These are phyloP conservation scores for Monosporozyma servazzii DNA, from an alignment of 805 yeast species.

Conservation along the genomic window DNA sequence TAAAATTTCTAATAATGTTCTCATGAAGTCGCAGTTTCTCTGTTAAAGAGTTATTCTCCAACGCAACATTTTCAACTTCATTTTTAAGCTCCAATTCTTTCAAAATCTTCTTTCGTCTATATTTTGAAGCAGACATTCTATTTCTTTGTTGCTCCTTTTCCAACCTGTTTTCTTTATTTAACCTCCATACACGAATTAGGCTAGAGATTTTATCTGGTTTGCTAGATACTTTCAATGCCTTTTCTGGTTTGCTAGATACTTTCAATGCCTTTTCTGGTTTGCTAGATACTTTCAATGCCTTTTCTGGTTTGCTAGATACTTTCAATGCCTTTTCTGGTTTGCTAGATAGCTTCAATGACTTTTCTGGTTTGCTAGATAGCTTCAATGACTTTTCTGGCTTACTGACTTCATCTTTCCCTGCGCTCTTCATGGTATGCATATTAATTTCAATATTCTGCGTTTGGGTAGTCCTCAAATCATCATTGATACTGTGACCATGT, in stretches of 20 bases:
- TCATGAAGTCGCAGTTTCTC: slow-evolving; percentile 29
- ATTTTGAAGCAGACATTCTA: slow-evolving; percentile 50
- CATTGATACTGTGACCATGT: no score
- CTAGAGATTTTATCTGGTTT: neutral
- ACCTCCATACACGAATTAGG: slow-evolving; percentile 16
- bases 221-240: neutral
- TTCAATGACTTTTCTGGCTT: neutral
- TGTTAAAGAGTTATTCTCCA: slow-evolving; percentile 32
- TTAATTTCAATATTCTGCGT: no score
- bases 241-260: neutral
- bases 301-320: neutral
- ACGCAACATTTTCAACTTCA: slow-evolving; percentile 39
- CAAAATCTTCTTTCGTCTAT: slow-evolving; percentile 51
- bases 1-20: slow-evolving; percentile 14
- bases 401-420: no score
- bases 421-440: no score
- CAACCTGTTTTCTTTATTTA: slow-evolving; percentile 41
- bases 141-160: slow-evolving; percentile 53
- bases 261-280: neutral
- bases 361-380: neutral
- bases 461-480: no score
- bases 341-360: neutral
- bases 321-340: neutral
- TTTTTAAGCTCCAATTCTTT: slow-evolving; percentile 53
- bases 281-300: no score